Percentiles rank a stretch among this genome's conserved stretches.
Conservation (phyloP, 108 stramenopile genomes). For the Cyclotella choctawhatcheeana region DNA sequence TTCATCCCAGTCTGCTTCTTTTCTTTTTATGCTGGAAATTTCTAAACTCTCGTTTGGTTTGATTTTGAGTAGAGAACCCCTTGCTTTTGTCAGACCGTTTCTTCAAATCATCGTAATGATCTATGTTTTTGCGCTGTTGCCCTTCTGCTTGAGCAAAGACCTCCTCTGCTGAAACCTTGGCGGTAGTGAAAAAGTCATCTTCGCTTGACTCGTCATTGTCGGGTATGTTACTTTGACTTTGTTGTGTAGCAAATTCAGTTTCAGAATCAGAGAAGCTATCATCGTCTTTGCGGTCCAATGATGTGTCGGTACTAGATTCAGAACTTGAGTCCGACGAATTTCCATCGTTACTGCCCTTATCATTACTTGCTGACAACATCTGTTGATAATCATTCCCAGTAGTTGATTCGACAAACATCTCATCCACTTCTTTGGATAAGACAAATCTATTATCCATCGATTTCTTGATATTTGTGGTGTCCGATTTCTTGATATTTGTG, state of each 20-base stretch:
- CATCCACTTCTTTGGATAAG: conserved; percentile 41
- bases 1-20: conserved; percentile 28
- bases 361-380: conserved; percentile 12
- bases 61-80: conserved; percentile 45
- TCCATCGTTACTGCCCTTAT: not conserved
- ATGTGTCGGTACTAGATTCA: too few relatives aligned
- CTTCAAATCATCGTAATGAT: not conserved
- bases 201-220: conserved; percentile 19
- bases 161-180: conserved; percentile 32
- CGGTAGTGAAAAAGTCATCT: conserved; percentile 38
- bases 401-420: conserved; percentile 41
- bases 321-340: conserved; percentile 22
- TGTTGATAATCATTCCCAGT: conserved; percentile 45
- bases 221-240: not conserved
- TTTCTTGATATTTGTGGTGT: not conserved
- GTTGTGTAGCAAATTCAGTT: too few relatives aligned
- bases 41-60: conserved; percentile 31
- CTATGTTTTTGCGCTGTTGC: conserved; percentile 15
- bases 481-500: conserved; percentile 6
- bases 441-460: conserved; percentile 37
- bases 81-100: conserved; percentile 38
- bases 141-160: conserved; percentile 35
- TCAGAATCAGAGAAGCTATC: too few relatives aligned
- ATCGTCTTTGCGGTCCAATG: too few relatives aligned
- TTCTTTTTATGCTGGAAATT: conserved; percentile 39